Base-by-base conservation (phyloP, 331 rosid species). In the Acacia pycnantha region DNA sequence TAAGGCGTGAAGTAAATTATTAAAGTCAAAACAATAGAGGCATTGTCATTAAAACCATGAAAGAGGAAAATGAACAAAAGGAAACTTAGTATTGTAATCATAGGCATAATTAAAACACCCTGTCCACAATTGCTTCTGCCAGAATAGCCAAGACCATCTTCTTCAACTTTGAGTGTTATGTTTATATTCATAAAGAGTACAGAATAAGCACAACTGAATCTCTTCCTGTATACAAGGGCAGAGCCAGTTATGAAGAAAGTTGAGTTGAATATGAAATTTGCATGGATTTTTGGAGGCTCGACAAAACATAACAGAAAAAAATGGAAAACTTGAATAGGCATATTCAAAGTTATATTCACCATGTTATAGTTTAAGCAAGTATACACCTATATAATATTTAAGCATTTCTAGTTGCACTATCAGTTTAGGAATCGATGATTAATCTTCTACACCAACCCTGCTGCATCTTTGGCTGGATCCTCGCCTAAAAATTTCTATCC, bases 61-160 rank as follows among this genome's bases (percentile, higher is more conserved):
- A 65, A 65, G 65, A 73, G 44, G 5, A n/a, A 78, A 33, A 50
- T 47, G 50, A 6, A 31, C 26, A 58, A 75, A 27, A 44, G 26
- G 70, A 72, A 44, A 44, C 8, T 11, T 65, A 31, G 43, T 31
- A n/a, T 41, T 50, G 29, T 56, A 41, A 46, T 51, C 21, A 77
- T 68, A 74, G 72, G 74, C 69, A 21, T 29, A 47, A 65, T 62
- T 59, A 67, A 24, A 74, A 54, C 48, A 92, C 95, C 97, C 88
- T 92, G 19, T 89, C 82, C 31, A 92, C 88, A 27, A 89, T 92
- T 70, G 92, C 82, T 80, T 90, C 95, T 24, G 82, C 68, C 44
- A 87, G 85, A 78, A 87, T 77, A 58, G 97, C 98, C 76, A 77
- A 59, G 8, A 94, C 90, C 98, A 92, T 94, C 73, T 94, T 90